phyloP scores from a whole-genome alignment of 1,284 basidiomycete species.

The Spongiforma sp. region DNA sequence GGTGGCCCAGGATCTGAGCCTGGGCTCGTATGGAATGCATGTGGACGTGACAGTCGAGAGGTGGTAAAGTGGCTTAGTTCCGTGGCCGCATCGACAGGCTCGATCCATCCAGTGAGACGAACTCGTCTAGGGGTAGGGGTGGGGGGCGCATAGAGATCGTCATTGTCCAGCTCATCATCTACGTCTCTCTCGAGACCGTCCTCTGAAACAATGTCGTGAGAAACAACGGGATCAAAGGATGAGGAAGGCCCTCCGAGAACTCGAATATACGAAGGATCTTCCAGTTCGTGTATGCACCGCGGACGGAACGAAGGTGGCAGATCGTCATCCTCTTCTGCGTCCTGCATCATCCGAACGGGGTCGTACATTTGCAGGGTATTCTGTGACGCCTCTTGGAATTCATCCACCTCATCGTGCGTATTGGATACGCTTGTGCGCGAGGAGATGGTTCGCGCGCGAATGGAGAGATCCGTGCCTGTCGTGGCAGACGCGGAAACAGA shows the following conservation, averaged over 20 bases:
- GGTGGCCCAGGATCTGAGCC: background rate
- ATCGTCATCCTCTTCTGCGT: constrained; percentile 27
- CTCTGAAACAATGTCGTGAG: background rate
- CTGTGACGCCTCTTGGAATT: constrained; percentile 19
- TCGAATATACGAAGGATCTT: constrained; percentile 45
- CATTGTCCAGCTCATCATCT: constrained; percentile 6
- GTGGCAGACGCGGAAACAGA: constrained; percentile 45
- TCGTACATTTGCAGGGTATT: constrained; percentile 25
- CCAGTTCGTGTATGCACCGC: constrained; percentile 58
- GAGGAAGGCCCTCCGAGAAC: constrained; percentile 18
- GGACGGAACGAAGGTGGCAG: constrained; percentile 28
- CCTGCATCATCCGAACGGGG: constrained; percentile 19
- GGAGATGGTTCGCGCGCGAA: constrained; percentile 34
- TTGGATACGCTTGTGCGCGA: constrained; percentile 42
- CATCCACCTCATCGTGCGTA: constrained; percentile 16
- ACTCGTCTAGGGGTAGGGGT: constrained; percentile 39
- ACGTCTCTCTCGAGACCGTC: background rate
- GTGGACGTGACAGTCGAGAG: constrained; percentile 17
- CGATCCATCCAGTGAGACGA: constrained; percentile 59
- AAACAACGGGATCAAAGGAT: constrained; percentile 11
- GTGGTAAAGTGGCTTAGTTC: constrained; percentile 24
- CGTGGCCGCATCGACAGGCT: constrained; percentile 49
- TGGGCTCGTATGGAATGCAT: background rate
- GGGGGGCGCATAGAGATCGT: constrained; percentile 18
- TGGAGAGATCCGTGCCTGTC: constrained; percentile 40